Percentiles rank a stretch among this genome's conserved stretches.
phyloP scores from a whole-genome alignment of 495 filamentous ascomycete genomes.

The Articulospora tetracladia region DNA sequence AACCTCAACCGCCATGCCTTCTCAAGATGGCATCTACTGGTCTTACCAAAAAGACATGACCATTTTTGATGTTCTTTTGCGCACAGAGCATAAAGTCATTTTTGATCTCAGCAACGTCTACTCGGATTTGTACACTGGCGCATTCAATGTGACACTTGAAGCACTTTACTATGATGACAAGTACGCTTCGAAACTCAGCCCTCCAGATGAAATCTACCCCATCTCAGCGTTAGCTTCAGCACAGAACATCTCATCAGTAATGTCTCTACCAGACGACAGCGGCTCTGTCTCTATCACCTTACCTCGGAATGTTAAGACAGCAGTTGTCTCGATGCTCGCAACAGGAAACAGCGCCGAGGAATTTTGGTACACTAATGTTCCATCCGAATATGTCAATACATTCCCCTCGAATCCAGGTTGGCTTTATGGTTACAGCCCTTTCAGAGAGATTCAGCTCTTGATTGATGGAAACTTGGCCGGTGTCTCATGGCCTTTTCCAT shows the following conservation, averaged over 20 bases:
- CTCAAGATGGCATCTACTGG: slow-evolving; percentile 58
- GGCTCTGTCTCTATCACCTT: slow-evolving; percentile 52
- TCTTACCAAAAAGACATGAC: slow-evolving; percentile 82
- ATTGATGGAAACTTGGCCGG: slow-evolving; percentile 62
- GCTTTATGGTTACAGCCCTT: slow-evolving; percentile 59
- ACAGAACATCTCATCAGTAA: slow-evolving; percentile 54
- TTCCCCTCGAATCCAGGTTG: slow-evolving; percentile 40
- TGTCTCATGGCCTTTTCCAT: slow-evolving; percentile 62
- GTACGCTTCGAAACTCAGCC: slow-evolving; percentile 24
- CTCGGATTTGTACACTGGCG: slow-evolving; percentile 51
- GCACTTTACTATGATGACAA: slow-evolving; percentile 64
- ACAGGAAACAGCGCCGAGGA: slow-evolving; percentile 62
- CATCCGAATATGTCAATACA: slow-evolving; percentile 44
- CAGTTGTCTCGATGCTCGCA: slow-evolving; percentile 57
- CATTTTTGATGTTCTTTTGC: slow-evolving; percentile 63
- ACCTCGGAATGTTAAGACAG: slow-evolving; percentile 49
- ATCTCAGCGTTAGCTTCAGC: slow-evolving; percentile 53
- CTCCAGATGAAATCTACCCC: slow-evolving; percentile 68
- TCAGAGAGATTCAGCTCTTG: slow-evolving; percentile 62
- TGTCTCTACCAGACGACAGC: slow-evolving; percentile 60
- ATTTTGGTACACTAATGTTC: slow-evolving; percentile 69
- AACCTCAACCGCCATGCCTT: slow-evolving; percentile 79
- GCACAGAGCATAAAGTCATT: slow-evolving; percentile 64
- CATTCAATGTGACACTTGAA: slow-evolving; percentile 75
- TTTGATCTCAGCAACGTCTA: slow-evolving; percentile 82